A percentile compares a stretch with the other conserved stretches of the same genome.
Conservation (phyloP, 768 basidiomycete species). For the Neoboletus magnificus region DNA sequence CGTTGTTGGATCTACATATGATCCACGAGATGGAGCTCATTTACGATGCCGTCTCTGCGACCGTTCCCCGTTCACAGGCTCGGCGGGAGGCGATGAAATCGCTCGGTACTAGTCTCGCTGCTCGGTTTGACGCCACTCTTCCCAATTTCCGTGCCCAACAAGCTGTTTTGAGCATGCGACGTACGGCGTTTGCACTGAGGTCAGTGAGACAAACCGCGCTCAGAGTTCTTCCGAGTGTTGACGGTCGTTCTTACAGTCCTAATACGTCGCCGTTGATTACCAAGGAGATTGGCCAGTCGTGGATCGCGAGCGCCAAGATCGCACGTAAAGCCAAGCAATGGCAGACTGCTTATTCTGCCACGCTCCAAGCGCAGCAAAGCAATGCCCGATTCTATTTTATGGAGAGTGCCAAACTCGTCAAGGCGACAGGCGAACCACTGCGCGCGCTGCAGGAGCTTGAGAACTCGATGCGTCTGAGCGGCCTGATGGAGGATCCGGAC, state of each 20-base stretch:
- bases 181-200: constrained; percentile 78
- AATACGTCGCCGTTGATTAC: constrained; percentile 38
- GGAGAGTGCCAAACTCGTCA: constrained; percentile 85
- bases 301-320: constrained; percentile 93
- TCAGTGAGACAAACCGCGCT: constrained; percentile 36
- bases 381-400: constrained; percentile 76
- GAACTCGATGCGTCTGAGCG: constrained; percentile 56
- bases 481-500: constrained; percentile 43
- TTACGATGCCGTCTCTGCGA: constrained; percentile 39
- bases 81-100: constrained; percentile 40
- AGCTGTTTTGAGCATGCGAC: constrained; percentile 82
- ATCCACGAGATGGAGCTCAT: constrained; percentile 82
- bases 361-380: constrained; percentile 81
- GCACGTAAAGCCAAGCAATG: constrained; percentile 93
- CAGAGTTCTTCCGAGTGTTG: neutral
- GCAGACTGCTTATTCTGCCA: constrained; percentile 96
- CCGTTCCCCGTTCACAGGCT: constrained; percentile 40
- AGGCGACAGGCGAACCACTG: constrained; percentile 73
- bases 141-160: constrained; percentile 89
- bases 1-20: constrained; percentile 79
- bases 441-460: constrained; percentile 87
- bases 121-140: constrained; percentile 71
- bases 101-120: constrained; percentile 42
- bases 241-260: constrained; percentile 7
- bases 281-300: constrained; percentile 73